Base-by-base conservation (phyloP, 495 filamentous ascomycete species). In the Penicillium tannophilum region DNA sequence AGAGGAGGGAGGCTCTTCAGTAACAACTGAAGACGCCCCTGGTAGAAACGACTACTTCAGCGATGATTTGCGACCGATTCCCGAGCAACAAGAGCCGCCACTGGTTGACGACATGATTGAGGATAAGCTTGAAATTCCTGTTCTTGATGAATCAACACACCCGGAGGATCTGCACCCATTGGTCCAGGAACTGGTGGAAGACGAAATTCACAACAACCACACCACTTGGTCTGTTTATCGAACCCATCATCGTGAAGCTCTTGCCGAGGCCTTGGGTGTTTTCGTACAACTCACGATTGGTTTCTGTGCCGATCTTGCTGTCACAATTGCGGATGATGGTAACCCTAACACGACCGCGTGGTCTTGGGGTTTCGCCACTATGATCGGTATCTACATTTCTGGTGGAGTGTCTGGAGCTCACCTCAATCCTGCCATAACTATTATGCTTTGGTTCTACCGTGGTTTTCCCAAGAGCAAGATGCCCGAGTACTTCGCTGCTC, bases 321-420 rank as follows among this genome's bases (percentile, higher is more conserved):
- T 83, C 17, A 80, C 76, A 7, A 59, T 79, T 7, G 77, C 76
- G 19, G 58, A 70, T 2, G 60, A 60, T 1, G 76, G 74, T 3
- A 74, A 77, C 41, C 82, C 82, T 16, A 76, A 77, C 55, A 78
- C 77, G 4, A 79, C 77, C 4, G 75, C 70, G 19, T 83, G 78
- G 79, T 75, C 77, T 9, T 86, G 82, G 82, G 82, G 82, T 1
- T 68, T 84, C 6, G 81, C 77, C 11, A 78, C 78, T 30, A 85
- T 85, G 82, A 76, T 84, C 44, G 83, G 73, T 10, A 84, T 85
- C 46, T 84, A 84, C 55, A 76, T 86, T 23, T 79, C 71, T 26
- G 80, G 81, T 71, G 80, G 79, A 58, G 72, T 83, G n/a, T 84
- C 81, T 1, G 81, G 81, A 54, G 81, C 79, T 2, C 81, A 84